Conservation (phyloP, 1,284 basidiomycete species). For the Ustilago curta region DNA sequence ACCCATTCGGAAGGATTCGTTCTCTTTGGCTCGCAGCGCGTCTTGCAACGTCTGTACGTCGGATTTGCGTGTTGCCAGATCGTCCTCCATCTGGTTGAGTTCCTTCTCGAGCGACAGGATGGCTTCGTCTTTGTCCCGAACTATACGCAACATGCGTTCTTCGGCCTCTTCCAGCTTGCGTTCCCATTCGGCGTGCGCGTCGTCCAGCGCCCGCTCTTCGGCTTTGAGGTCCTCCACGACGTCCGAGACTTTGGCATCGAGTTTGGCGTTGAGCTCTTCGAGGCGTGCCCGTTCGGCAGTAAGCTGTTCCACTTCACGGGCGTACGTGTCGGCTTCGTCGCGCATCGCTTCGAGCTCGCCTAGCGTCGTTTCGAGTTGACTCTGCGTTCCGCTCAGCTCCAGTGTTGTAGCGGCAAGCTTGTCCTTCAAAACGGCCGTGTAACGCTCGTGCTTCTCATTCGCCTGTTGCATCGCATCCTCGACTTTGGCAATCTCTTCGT, state of each 20-base stretch:
- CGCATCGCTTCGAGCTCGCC: slow-evolving; percentile 53
- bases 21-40: slow-evolving; percentile 76
- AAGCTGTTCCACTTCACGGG: slow-evolving; percentile 49
- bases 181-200: slow-evolving; percentile 70
- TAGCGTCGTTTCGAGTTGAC: slow-evolving; percentile 42
- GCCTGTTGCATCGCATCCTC: slow-evolving; percentile 76
- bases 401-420: slow-evolving; percentile 34
- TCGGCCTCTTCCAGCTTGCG: slow-evolving; percentile 67
- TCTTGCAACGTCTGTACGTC: slow-evolving; percentile 74
- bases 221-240: slow-evolving; percentile 70
- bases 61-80: slow-evolving; percentile 48
- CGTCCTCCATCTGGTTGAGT: slow-evolving; percentile 52
- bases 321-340: slow-evolving; percentile 49
- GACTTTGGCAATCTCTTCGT: slow-evolving; percentile 76
- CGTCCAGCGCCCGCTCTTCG: slow-evolving; percentile 70
- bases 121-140: slow-evolving; percentile 61
- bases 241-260: slow-evolving; percentile 65
- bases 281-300: slow-evolving; percentile 41
- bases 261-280: slow-evolving; percentile 55
- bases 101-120: slow-evolving; percentile 59
- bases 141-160: slow-evolving; percentile 50
- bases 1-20: slow-evolving; percentile 76
- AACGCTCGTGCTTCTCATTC: slow-evolving; percentile 57
- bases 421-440: slow-evolving; percentile 50
- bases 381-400: slow-evolving; percentile 39